These are phyloP conservation scores for Diaporthe sp. DNA, from an alignment of 2,329 filamentous ascomycete genomes.

Conservation along the genomic window DNA sequence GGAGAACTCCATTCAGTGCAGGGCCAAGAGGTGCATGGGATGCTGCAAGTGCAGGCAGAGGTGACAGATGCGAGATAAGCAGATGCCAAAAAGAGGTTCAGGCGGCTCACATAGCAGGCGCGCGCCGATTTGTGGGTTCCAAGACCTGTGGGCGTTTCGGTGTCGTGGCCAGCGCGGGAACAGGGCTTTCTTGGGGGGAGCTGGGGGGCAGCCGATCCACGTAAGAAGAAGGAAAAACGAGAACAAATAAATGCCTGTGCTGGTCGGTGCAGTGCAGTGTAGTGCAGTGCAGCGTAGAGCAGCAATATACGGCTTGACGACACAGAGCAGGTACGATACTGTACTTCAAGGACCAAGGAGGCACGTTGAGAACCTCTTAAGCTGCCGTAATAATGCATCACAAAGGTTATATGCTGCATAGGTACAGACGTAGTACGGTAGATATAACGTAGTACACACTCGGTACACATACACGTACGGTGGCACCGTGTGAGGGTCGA, in stretches of 20 bases:
- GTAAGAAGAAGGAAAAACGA: background rate
- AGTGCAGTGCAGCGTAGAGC: background rate
- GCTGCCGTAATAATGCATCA: background rate
- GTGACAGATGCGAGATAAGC: conserved; percentile 23
- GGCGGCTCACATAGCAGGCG: background rate
- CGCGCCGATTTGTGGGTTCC: conserved; percentile 20
- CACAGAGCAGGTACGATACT: background rate
- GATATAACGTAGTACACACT: background rate
- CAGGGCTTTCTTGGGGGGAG: background rate
- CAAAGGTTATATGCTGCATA: background rate
- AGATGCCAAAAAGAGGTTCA: background rate
- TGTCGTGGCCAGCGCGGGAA: conserved; percentile 11
- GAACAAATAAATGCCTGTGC: background rate
- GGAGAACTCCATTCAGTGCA: background rate
- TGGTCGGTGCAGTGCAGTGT: background rate
- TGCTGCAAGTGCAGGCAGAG: conserved; percentile 1
- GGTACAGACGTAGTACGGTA: background rate
- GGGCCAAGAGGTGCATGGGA: background rate
- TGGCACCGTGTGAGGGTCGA: background rate
- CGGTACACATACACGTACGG: background rate
- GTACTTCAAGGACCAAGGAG: too few relatives aligned
- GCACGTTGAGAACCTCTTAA: too few relatives aligned
- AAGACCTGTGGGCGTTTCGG: conserved; percentile 15
- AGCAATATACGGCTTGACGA: background rate
- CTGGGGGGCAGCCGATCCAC: conserved; percentile 2